Base-by-base conservation (phyloP, 1,284 basidiomycete species). In the Trichosporon coremiiforme region DNA sequence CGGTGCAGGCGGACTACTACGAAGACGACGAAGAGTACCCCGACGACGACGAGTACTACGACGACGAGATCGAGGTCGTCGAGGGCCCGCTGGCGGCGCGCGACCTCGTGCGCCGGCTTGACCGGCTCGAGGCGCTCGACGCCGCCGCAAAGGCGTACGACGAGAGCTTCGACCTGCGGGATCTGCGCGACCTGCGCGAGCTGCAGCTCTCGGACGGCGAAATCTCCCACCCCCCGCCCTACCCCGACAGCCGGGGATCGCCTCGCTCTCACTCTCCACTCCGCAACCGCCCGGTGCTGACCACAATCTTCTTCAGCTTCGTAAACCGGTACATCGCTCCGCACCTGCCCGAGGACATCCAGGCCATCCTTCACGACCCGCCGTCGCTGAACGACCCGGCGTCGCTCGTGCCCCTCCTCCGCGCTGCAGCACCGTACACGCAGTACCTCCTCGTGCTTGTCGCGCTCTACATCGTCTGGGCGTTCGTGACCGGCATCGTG, bases 401-500 rank as follows among this genome's bases (percentile, higher is more conserved):
- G 20, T 76, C 78, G 20, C 77, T 80, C 70, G 66, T 79, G 22
- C 77, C 77, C 12, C 68, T 78, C 60, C 67, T 81, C 68, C 69
- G 73, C 41, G 68, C 75, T 35, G 20, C 78, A 13, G 68, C 75
- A n/a, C 80, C 80, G 0, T 81, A 79, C 70, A 71, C 77, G 41
- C 74, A 78, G 66, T 78, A 69, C 60, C 68, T 80, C 47, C 68
- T 82, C 47, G 72, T 80, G 50, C 50, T 82, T 55, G 62, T 79
- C n/a, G 77, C 79, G 4, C 73, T 78, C 35, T 80, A 79, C 68
- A 77, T 82, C 66, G 76, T 82, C 12, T 81, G 76, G 75, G 74
- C 75, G 8, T 72, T 77, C 55, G 64, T 82, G 29, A 45, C 77
- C 5, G 75, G 76, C 1, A 64, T 80, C 13, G 63, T 81, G 29